phyloP scores from a whole-genome alignment of 768 basidiomycete species.

The Mrakia frigida region DNA sequence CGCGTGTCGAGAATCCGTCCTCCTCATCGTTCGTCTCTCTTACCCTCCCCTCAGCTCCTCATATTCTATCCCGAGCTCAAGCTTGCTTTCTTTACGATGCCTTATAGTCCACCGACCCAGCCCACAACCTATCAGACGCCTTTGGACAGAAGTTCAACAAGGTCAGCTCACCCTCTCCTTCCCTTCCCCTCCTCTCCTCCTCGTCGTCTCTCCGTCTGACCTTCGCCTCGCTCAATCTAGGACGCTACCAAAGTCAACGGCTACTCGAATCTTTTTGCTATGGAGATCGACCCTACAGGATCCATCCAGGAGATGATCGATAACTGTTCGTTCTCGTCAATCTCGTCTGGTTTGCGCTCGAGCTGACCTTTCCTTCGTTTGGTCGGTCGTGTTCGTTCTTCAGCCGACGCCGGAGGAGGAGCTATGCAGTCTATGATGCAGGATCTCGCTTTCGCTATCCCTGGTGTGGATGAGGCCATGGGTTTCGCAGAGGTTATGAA shows the following conservation, averaged over 20 bases:
- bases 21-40: slow-evolving; percentile 71
- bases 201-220: not conserved
- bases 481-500: slow-evolving; percentile 99
- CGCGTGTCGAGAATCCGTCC: slow-evolving; percentile 81
- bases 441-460: slow-evolving; percentile 97
- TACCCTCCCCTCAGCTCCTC: no score
- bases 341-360: not conserved
- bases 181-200: not conserved
- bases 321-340: slow-evolving; percentile 59
- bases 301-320: slow-evolving; percentile 99
- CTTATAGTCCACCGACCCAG: slow-evolving; percentile 91
- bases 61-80: no score
- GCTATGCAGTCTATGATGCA: slow-evolving; percentile 99
- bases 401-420: slow-evolving; percentile 39
- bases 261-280: slow-evolving; percentile 91
- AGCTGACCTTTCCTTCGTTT: slow-evolving; percentile 15
- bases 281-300: slow-evolving; percentile 99
- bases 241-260: slow-evolving; percentile 98
- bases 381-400: slow-evolving; percentile 49
- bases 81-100: not conserved
- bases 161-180: not conserved
- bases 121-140: slow-evolving; percentile 96
- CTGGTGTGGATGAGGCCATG: slow-evolving; percentile 99
- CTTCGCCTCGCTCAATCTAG: slow-evolving; percentile 12
- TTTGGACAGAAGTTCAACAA: slow-evolving; percentile 99